Conservation (phyloP, 2,329 filamentous ascomycete genomes). For the Pseudogymnoascus sp. region DNA sequence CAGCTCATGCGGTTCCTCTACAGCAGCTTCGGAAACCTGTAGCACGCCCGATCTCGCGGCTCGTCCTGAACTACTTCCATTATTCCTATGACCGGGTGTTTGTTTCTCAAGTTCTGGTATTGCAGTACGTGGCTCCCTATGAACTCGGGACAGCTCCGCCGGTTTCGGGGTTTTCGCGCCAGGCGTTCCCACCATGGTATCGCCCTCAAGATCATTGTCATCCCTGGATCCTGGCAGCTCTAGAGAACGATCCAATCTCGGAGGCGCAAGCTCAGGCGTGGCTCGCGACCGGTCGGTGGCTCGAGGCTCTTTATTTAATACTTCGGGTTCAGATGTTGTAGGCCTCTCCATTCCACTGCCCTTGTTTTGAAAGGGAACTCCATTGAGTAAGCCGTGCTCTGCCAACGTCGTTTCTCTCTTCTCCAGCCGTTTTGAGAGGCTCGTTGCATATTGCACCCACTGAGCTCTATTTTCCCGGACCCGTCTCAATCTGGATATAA, state of each 20-base stretch:
- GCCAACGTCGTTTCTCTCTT: not conserved
- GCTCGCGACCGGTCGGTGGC: not conserved
- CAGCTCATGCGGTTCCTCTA: not conserved
- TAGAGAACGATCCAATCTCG: not conserved
- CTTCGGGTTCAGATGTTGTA: not conserved
- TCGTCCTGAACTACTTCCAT: not conserved
- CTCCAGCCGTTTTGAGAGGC: not conserved
- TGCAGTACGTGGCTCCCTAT: not conserved
- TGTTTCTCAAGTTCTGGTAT: not conserved
- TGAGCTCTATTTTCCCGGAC: not conserved
- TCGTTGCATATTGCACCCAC: not conserved
- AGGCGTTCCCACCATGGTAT: not conserved
- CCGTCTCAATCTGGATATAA: not conserved
- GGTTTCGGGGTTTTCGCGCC: not conserved
- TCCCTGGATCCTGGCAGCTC: not conserved
- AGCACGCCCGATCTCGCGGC: not conserved
- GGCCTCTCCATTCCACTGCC: not conserved
- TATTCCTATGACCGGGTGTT: not conserved
- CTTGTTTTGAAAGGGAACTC: not conserved
- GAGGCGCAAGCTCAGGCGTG: not conserved
- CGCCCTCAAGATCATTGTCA: not conserved
- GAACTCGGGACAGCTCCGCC: not conserved
- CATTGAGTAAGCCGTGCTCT: not conserved
- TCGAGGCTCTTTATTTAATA: not conserved
- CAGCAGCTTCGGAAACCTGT: not conserved